phyloP scores from a whole-genome alignment of 176 grass and related monocot species.

The Poa pratensis region DNA sequence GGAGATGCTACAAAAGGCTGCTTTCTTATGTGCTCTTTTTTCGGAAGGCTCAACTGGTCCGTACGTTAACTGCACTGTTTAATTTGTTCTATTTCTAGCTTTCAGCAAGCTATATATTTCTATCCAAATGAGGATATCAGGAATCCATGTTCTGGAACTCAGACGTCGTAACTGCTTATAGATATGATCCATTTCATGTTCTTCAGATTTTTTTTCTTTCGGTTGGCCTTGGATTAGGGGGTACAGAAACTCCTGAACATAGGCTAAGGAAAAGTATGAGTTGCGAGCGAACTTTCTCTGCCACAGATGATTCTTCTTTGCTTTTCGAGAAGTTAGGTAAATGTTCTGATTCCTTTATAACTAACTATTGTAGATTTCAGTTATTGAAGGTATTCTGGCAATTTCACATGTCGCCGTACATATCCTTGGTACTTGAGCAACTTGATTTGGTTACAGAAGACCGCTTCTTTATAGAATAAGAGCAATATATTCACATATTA shows the following conservation, averaged over 20 bases:
- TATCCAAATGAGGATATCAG: constrained; percentile 20
- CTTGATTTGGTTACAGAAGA: constrained; percentile 24
- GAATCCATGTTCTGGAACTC: constrained; percentile 27
- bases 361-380: constrained; percentile 36
- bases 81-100: constrained; percentile 39
- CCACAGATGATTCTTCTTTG: constrained; percentile 61
- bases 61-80: constrained; percentile 43
- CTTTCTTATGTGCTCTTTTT: constrained; percentile 85
- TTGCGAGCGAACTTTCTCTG: constrained; percentile 77
- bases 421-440: constrained; percentile 15
- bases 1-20: constrained; percentile 80
- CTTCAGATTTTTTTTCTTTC: constrained; percentile 97
- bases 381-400: background rate
- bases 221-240: constrained; percentile 86
- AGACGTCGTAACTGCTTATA: background rate
- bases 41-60: constrained; percentile 83
- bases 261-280: constrained; percentile 91
- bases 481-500: constrained; percentile 6
- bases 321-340: constrained; percentile 84
- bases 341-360: constrained; percentile 6
- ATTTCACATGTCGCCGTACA: constrained; percentile 4
- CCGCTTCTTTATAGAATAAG: background rate
- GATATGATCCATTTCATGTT: constrained; percentile 34
- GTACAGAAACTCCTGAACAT: constrained; percentile 80
- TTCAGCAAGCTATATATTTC: constrained; percentile 32